These are phyloP conservation scores for Psophocarpus tetragonolobus DNA, from an alignment of 306 rosid genomes.

Conservation along the genomic window DNA sequence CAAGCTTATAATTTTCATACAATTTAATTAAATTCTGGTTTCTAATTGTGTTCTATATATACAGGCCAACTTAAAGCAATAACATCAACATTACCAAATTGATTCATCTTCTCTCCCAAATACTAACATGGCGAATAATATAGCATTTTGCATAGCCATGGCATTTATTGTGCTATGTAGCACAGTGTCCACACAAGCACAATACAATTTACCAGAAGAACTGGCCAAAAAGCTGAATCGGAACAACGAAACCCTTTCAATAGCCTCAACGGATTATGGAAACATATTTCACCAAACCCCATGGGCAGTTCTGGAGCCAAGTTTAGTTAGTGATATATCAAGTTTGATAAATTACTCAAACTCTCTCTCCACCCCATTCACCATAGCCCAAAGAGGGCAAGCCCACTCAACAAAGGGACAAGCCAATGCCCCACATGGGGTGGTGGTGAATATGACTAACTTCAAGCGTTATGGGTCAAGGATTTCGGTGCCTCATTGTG, in stretches of 20 bases:
- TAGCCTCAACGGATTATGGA: constrained; percentile 75
- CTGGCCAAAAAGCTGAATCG: constrained; percentile 34
- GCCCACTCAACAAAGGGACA: constrained; percentile 79
- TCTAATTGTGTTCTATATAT: too few species aligned
- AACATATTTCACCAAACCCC: constrained; percentile 48
- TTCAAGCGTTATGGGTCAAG: constrained; percentile 30
- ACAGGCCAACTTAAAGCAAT: too few species aligned
- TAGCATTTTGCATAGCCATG: too few species aligned
- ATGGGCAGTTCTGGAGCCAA: constrained; percentile 53
- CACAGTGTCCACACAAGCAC: too few species aligned
- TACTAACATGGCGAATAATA: too few species aligned
- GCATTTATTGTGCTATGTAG: too few species aligned
- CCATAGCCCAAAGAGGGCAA: constrained; percentile 66
- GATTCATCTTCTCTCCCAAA: too few species aligned
- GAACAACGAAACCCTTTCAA: constrained; percentile 37
- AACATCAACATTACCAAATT: too few species aligned
- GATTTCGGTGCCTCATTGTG: constrained; percentile 37
- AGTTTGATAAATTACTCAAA: constrained; percentile 47
- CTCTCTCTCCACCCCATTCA: constrained; percentile 41
- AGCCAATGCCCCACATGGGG: constrained; percentile 55
- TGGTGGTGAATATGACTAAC: constrained; percentile 73
- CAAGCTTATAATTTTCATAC: too few species aligned
- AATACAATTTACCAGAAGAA: constrained; percentile 15
- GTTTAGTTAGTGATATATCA: constrained; percentile 42
- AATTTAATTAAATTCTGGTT: too few species aligned